phyloP scores from a whole-genome alignment of 176 grass and related monocot species.

The Zizania latifolia region DNA sequence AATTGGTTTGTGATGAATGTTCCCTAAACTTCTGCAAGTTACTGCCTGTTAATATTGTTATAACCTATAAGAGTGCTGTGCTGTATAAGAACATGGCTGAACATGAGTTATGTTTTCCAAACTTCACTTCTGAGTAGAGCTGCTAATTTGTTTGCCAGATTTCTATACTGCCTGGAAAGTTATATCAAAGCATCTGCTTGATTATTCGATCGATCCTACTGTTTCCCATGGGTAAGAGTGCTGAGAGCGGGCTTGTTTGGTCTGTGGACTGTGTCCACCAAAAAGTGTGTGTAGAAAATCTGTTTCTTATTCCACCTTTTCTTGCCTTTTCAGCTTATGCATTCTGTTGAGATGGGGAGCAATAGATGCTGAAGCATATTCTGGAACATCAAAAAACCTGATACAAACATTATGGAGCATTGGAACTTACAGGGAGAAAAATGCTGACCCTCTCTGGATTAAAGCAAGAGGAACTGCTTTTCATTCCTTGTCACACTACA shows the following conservation, averaged over 20 bases:
- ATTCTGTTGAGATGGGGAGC: conserved; percentile 78
- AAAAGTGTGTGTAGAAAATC: background rate
- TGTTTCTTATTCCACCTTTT: conserved; percentile 23
- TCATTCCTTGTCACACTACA: conserved; percentile 72
- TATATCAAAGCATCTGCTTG: conserved; percentile 68
- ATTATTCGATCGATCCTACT: conserved; percentile 58
- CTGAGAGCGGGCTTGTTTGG: background rate
- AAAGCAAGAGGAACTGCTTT: no score
- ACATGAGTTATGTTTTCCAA: conserved; percentile 26
- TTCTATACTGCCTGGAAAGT: conserved; percentile 94
- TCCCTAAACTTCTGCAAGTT: conserved; percentile 5
- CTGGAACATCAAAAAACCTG: conserved; percentile 50
- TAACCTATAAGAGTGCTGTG: conserved; percentile 1
- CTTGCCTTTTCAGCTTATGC: conserved; percentile 56
- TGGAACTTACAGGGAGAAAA: conserved; percentile 53
- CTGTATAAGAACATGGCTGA: background rate
- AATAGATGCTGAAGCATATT: conserved; percentile 74
- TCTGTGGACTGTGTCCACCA: background rate
- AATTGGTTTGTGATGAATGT: background rate
- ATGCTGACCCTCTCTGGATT: conserved; percentile 31
- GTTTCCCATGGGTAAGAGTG: conserved; percentile 69
- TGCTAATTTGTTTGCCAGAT: conserved; percentile 46
- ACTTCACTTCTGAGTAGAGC: conserved; percentile 34
- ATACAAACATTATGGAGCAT: conserved; percentile 73
- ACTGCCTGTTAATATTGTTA: background rate